Evolutionary conservation across 306 rosid genomes (phyloP).

Genomic region (Ammopiptanthus mongolicus): DNA sequence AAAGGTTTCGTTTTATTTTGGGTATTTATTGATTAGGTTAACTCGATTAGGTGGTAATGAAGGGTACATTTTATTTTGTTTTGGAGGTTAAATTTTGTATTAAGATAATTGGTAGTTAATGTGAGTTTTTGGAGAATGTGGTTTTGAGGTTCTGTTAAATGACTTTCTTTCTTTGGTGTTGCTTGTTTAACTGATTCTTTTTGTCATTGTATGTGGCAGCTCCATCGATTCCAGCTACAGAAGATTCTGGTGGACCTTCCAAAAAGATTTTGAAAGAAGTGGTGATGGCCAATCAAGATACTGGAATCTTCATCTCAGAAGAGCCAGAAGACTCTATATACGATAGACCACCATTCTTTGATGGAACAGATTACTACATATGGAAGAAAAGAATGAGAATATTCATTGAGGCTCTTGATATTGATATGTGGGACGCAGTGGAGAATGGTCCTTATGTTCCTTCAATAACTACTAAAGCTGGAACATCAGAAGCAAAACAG

Average conservation of each 20-base stretch:
- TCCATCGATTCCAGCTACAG: slow-evolving; percentile 42
- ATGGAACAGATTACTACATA: too few relatives aligned
- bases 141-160: background rate
- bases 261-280: too few relatives aligned
- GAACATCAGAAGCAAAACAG: too few relatives aligned
- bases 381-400: too few relatives aligned
- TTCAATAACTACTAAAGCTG: too few relatives aligned
- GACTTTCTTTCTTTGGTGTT: background rate
- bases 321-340: too few relatives aligned
- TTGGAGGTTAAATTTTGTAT: background rate
- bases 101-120: background rate
- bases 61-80: background rate
- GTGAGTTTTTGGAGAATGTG: background rate
- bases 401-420: too few relatives aligned
- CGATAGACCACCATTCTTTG: too few relatives aligned
- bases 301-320: too few relatives aligned
- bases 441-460: too few relatives aligned
- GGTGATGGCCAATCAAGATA: too few relatives aligned
- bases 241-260: slow-evolving; percentile 49
- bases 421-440: too few relatives aligned
- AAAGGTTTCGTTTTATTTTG: background rate
- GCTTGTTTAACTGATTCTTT: slow-evolving; percentile 9
- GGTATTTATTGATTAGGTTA: background rate
- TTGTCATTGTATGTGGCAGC: slow-evolving; percentile 42
- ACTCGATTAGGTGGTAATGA: background rate